A percentile compares a stretch with the other conserved stretches of the same genome.
Evolutionary conservation across 768 basidiomycete genomes (phyloP).

Genomic region (Leccinellum albellum): DNA sequence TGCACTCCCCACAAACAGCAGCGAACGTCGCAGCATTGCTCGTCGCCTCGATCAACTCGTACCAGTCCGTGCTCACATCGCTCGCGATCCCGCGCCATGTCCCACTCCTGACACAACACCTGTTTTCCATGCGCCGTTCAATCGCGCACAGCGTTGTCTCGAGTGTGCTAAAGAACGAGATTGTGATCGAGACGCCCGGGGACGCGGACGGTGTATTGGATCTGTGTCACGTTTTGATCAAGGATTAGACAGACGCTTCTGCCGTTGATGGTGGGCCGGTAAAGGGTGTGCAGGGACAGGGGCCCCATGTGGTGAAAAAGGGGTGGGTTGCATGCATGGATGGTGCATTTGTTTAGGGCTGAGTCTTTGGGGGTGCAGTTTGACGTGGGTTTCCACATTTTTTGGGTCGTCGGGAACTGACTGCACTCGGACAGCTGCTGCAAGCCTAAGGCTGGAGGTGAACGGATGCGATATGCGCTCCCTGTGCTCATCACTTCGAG

Average conservation of each 20-base stretch:
- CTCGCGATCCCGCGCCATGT: conserved; percentile 91
- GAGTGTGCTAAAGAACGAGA: conserved; percentile 94
- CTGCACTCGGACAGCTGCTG: conserved; percentile 55
- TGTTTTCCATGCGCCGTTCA: conserved; percentile 85
- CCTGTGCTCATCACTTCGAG: conserved; percentile 47
- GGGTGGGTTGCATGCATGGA: conserved; percentile 98
- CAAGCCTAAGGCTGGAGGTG: conserved; percentile 87
- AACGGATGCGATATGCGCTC: conserved; percentile 86
- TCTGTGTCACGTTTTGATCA: conserved; percentile 89
- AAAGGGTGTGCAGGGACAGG: conserved; percentile 44
- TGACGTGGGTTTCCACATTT: conserved; percentile 48
- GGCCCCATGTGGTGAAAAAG: conserved; percentile 80
- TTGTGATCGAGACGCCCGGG: conserved; percentile 87
- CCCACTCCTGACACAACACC: conserved; percentile 80
- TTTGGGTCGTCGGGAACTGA: background rate
- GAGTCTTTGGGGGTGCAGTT: conserved; percentile 90
- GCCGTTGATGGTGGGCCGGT: conserved; percentile 7
- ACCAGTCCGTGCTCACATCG: conserved; percentile 96
- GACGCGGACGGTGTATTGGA: conserved; percentile 94
- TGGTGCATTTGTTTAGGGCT: conserved; percentile 95
- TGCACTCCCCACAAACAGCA: conserved; percentile 86
- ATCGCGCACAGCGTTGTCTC: conserved; percentile 95
- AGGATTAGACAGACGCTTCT: conserved; percentile 71
- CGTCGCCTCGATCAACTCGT: conserved; percentile 97
- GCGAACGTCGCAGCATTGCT: conserved; percentile 78